Conservation (phyloP, 306 rosid species). For the Prunus dulcis region DNA sequence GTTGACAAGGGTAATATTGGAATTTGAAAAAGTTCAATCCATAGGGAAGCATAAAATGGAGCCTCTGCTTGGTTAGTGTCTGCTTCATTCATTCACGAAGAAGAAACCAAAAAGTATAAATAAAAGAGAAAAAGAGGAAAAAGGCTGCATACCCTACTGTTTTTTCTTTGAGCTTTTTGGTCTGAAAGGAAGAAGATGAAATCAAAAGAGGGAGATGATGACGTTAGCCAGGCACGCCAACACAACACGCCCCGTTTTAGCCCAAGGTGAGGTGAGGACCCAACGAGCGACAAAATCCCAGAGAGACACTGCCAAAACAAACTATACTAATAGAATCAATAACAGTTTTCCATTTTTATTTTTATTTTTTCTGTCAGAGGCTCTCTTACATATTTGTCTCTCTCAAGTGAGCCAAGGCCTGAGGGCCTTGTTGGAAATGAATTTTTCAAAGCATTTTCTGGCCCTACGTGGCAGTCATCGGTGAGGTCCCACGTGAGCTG, state of each 20-base stretch:
- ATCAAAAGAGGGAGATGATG: conserved; percentile 27
- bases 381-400: neutral
- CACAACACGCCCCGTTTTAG: conserved; percentile 21
- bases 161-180: conserved; percentile 1
- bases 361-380: neutral
- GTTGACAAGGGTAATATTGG: neutral
- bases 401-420: neutral
- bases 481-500: neutral
- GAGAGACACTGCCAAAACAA: neutral
- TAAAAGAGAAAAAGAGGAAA: conserved; percentile 1
- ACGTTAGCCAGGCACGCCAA: conserved; percentile 37
- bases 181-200: conserved; percentile 3
- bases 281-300: neutral
- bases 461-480: neutral
- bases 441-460: neutral
- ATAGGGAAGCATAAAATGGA: neutral
- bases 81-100: neutral
- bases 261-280: neutral
- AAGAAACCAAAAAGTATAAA: neutral
- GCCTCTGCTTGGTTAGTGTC: neutral
- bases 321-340: neutral
- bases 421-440: neutral
- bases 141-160: conserved; percentile 15
- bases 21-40: neutral
- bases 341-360: neutral